Conservation (phyloP, 176 grass and related monocot species). For the Carex cristatella region DNA sequence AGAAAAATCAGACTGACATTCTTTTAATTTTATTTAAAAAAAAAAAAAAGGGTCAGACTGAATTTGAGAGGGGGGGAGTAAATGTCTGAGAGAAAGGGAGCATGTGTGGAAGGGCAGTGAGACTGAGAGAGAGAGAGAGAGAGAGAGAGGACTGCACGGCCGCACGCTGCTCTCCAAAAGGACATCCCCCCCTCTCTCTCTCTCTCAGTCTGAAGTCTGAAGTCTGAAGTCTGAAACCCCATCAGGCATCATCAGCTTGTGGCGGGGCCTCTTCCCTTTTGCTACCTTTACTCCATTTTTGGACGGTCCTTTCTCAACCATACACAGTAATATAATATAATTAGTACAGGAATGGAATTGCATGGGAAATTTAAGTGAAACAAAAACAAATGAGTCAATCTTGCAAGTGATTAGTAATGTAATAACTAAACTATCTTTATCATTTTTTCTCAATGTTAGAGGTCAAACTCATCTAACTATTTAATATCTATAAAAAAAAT, state of each 20-base stretch:
- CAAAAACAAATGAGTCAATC: background rate
- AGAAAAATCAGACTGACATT: slow-evolving; percentile 8
- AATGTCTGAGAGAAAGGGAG: slow-evolving; percentile 18
- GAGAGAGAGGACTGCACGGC: slow-evolving; percentile 10
- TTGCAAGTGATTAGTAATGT: background rate
- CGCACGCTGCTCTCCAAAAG: slow-evolving; percentile 14
- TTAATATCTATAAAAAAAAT: no score
- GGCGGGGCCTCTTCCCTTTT: background rate
- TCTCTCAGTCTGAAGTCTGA: background rate
- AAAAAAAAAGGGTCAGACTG: background rate
- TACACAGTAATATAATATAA: background rate
- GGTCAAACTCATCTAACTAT: no score
- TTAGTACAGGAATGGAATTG: background rate
- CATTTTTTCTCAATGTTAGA: no score
- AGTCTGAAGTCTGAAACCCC: slow-evolving; percentile 6
- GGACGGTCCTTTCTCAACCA: background rate
- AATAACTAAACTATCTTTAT: background rate
- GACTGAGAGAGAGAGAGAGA: background rate
- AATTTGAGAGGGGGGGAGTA: background rate
- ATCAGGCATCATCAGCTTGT: slow-evolving; percentile 13
- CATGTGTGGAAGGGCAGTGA: slow-evolving; percentile 16
- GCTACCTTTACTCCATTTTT: slow-evolving; percentile 11
- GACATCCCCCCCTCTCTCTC: background rate
- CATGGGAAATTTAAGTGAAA: no score
- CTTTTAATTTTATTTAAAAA: background rate